Base-by-base conservation (phyloP, 805 yeast genomes). In the Lipomyces chichibuensis region DNA sequence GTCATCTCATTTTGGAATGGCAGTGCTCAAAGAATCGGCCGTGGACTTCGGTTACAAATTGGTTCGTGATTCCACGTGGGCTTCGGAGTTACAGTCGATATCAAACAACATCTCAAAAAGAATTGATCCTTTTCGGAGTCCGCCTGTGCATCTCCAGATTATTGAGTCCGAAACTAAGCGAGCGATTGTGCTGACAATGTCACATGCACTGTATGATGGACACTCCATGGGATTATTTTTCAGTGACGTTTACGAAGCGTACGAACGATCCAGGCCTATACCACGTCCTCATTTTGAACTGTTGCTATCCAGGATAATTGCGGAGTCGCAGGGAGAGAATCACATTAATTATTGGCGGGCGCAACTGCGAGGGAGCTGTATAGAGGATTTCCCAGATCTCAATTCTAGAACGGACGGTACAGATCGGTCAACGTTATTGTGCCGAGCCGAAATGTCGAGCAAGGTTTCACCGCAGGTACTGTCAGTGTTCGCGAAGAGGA, bases 141-240 rank as follows among this genome's bases (percentile, higher is more conserved):
- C 70, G 35, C 62, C 70, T 3, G 14, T 68, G 14, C 23, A 39
- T 37, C 32, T 60, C 17, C 29, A 54, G 25, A 23, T 39, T 9
- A 32, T 62, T 17, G 23, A 29, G 32, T 59, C 67, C 7, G 20
- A 39, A 32, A 39, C 51, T 11, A 43, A 35, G 32, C 29, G 32
- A 7, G 63, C 62, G 4, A 23, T 69, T 7, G 25, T 69, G 11
- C 52, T 69, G 27, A 46, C 65, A 7, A 32, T 62, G 8, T 63
- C 65, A 5, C 71, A 69, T n/a, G 71, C 64, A 2, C 32, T 69
- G 8, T 69, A 69, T 53, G 71, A 69, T 25, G 71, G 71, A 13
- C 71, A 69, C 32, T 69, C 71, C 4, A 23, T 69, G 5, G 64
- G 68, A 7, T 39, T 67, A 43, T 43, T 43, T 17, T 43, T 43